Evolutionary conservation across 2,329 filamentous ascomycete genomes (phyloP).

Genomic region (Clarireedia paspali): DNA sequence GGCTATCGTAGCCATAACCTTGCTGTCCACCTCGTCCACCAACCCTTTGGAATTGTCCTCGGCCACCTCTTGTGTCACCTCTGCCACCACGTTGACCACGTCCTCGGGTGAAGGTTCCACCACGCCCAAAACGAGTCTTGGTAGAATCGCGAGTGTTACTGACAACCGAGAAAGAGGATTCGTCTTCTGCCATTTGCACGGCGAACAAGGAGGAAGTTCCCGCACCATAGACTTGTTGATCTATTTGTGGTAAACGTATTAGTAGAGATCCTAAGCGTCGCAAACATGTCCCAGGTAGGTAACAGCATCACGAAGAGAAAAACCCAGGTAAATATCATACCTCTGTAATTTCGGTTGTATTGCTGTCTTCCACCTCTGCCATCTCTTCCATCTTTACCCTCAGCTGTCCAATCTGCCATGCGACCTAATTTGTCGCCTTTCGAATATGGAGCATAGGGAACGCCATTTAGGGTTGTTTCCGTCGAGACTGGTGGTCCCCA

Average conservation of each 20-base stretch:
- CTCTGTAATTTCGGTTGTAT: conserved; percentile 90
- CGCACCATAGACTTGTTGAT: conserved; percentile 94
- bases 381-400: conserved; percentile 75
- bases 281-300: conserved; percentile 9
- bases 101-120: conserved; percentile 81
- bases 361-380: conserved; percentile 70
- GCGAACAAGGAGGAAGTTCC: conserved; percentile 82
- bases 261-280: conserved; percentile 10
- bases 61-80: conserved; percentile 58
- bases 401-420: conserved; percentile 96
- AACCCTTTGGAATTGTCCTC: conserved; percentile 60
- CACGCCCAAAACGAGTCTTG: conserved; percentile 82
- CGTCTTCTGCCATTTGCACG: conserved; percentile 86
- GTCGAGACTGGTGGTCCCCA: conserved; percentile 82
- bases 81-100: conserved; percentile 64
- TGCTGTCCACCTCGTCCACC: conserved; percentile 61
- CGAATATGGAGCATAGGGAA: conserved; percentile 95
- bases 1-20: conserved; percentile 56
- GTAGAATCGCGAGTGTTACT: conserved; percentile 84
- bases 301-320: conserved; percentile 9
- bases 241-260: conserved; percentile 37
- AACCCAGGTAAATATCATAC: conserved; percentile 40
- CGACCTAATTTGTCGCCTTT: conserved; percentile 98
- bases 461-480: conserved; percentile 86
- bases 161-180: conserved; percentile 95